These are phyloP conservation scores for Linum tenue DNA, from an alignment of 345 rosid genomes.

Conservation along the genomic window DNA sequence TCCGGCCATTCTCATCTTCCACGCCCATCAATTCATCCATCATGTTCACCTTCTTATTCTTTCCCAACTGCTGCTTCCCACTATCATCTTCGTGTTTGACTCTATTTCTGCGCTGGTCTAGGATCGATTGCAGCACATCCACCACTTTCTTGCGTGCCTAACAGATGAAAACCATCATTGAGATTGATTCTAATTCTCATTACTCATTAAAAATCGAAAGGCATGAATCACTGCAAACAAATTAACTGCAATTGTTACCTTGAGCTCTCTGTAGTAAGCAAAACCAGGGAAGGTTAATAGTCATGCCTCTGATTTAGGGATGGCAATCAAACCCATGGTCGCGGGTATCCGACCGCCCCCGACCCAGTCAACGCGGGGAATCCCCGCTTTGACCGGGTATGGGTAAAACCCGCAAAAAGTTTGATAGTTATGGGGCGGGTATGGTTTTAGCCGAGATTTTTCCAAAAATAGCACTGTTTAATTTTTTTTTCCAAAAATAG, in stretches of 20 bases:
- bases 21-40: slow-evolving; percentile 23
- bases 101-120: slow-evolving; percentile 18
- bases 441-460: no score
- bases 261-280: slow-evolving; percentile 24
- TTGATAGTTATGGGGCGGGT: no score
- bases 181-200: no score
- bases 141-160: slow-evolving; percentile 26
- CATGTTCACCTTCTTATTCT: slow-evolving; percentile 13
- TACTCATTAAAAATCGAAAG: background rate
- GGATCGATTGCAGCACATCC: slow-evolving; percentile 15
- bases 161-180: background rate
- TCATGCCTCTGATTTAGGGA: no score
- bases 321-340: no score
- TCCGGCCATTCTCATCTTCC: slow-evolving; percentile 29
- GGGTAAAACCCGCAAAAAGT: no score
- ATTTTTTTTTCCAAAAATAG: no score
- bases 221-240: background rate
- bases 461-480: no score
- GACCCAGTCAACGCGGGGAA: no score
- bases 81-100: background rate
- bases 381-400: no score
- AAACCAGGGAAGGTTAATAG: slow-evolving; percentile 36
- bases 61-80: background rate
- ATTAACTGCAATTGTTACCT: slow-evolving; percentile 10
- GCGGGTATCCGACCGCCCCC: no score